Percentiles rank a stretch among this genome's conserved stretches.
These are phyloP conservation scores for Talaromyces thailandensis DNA, from an alignment of 495 filamentous ascomycete species.

Conservation along the genomic window DNA sequence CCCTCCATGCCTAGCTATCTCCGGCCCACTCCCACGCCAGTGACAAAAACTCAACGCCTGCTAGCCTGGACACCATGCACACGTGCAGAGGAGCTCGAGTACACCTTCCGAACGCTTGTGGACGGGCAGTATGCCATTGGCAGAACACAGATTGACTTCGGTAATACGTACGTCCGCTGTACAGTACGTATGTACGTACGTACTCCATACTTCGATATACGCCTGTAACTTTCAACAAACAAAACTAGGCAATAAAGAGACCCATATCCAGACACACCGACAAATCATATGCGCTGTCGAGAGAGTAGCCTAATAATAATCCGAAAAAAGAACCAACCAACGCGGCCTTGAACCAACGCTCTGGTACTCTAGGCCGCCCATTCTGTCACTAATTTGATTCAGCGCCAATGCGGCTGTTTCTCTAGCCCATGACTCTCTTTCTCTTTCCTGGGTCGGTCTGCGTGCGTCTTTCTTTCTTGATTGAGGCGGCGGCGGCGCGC, in stretches of 20 bases:
- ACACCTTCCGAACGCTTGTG: background rate
- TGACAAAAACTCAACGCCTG: background rate
- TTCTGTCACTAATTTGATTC: background rate
- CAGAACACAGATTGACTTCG: background rate
- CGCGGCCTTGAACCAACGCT: background rate
- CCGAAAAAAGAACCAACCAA: background rate
- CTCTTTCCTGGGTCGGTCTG: background rate
- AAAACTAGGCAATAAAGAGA: background rate
- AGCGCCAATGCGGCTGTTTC: slow-evolving; percentile 1
- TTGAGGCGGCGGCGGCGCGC: background rate
- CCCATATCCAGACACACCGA: background rate
- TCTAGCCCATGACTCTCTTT: background rate
- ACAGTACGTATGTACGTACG: no score
- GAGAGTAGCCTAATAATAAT: background rate
- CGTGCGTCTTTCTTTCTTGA: background rate
- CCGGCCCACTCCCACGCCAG: background rate
- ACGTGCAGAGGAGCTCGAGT: background rate
- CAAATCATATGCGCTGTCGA: background rate
- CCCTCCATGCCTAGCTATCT: background rate
- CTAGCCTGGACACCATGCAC: background rate
- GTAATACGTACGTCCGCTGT: background rate
- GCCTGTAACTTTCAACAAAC: background rate
- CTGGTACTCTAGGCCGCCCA: background rate
- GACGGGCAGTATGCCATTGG: background rate
- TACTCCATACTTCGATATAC: background rate